These are phyloP conservation scores for Fusarium heterosporum DNA, from an alignment of 2,329 filamentous ascomycete genomes.

Conservation along the genomic window DNA sequence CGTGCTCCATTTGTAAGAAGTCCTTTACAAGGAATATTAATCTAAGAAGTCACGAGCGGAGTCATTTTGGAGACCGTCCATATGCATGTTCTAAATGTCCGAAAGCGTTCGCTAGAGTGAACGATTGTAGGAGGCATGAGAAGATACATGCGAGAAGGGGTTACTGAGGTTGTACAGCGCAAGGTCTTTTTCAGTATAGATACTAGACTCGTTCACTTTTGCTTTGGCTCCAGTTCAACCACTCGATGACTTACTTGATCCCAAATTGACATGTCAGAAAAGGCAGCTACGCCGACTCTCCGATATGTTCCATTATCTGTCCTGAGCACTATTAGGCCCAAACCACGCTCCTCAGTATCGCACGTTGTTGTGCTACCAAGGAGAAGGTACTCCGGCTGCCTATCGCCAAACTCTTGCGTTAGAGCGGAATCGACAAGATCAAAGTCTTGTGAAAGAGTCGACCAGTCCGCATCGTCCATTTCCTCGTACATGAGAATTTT, in stretches of 20 bases:
- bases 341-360: accelerated
- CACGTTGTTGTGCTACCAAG: accelerated
- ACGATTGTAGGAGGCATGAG: constrained; percentile 22
- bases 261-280: neutral
- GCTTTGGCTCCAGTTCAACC: neutral
- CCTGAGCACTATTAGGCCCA: neutral
- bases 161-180: neutral
- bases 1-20: neutral
- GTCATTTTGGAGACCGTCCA: constrained; percentile 8
- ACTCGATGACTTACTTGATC: accelerated
- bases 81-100: neutral
- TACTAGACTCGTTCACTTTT: neutral
- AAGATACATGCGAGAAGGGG: constrained; percentile 13
- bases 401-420: accelerated
- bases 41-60: constrained; percentile 2
- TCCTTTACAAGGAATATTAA: constrained; percentile 3
- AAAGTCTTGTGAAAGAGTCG: accelerated
- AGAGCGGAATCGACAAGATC: neutral
- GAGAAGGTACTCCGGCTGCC: neutral
- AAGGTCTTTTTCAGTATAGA: neutral
- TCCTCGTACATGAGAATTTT: neutral
- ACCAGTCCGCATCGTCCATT: accelerated
- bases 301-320: accelerated
- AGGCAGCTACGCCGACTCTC: neutral
- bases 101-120: neutral